phyloP scores from a whole-genome alignment of 148 eudicot species.

The Silene latifolia region DNA sequence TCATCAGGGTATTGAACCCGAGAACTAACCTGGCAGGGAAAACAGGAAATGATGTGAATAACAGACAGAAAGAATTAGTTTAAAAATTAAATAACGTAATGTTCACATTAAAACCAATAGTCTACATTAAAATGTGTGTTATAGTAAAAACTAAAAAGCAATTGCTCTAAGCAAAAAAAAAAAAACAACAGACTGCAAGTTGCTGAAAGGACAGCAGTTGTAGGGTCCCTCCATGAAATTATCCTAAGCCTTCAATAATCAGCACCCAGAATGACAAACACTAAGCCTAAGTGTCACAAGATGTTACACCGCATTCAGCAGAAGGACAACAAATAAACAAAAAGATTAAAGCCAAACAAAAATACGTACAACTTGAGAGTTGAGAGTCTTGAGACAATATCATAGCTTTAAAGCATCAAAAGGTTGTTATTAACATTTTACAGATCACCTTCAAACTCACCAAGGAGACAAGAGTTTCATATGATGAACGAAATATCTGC shows the following conservation, averaged over 20 bases:
- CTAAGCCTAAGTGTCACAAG: not conserved
- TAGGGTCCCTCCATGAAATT: not conserved
- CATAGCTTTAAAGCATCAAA: constrained; percentile 5
- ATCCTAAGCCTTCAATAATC: no score
- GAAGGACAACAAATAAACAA: constrained; percentile 9
- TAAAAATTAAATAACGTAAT: not conserved
- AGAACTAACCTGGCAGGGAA: constrained; percentile 67
- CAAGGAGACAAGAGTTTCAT: constrained; percentile 93
- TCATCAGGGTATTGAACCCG: constrained; percentile 93
- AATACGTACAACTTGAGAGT: not conserved
- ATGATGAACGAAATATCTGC: constrained; percentile 70
- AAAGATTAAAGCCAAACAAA: not conserved
- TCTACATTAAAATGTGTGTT: not conserved
- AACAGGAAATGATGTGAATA: constrained; percentile 12
- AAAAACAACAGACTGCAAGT: not conserved
- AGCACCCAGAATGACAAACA: constrained; percentile 2
- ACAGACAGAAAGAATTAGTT: constrained; percentile 5
- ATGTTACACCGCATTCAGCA: not conserved
- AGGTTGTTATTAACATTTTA: not conserved
- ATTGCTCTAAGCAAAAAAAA: not conserved
- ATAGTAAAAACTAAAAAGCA: no score
- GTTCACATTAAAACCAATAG: not conserved
- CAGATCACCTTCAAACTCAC: constrained; percentile 41
- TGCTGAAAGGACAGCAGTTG: not conserved
- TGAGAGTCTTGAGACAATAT: not conserved